phyloP scores from a whole-genome alignment of 2,329 filamentous ascomycete species.

The Diplodia mutila region DNA sequence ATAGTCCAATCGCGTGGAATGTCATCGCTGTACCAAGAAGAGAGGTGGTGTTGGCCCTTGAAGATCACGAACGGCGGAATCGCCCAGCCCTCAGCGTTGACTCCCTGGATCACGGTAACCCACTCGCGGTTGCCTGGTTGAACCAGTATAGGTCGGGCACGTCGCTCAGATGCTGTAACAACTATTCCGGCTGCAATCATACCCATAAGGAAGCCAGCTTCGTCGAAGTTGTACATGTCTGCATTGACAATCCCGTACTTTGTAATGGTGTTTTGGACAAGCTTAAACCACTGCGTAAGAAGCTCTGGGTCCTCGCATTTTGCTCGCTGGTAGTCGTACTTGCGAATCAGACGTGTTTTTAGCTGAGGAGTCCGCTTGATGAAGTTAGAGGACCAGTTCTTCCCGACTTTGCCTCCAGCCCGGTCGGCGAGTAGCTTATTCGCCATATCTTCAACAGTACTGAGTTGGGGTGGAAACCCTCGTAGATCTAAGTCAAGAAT shows the following conservation, averaged over 20 bases:
- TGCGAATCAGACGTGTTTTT: too few relatives aligned
- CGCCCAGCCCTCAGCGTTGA: neutral
- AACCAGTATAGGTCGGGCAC: neutral
- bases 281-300: neutral
- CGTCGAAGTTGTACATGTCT: conserved; percentile 4
- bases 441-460: neutral
- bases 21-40: too few relatives aligned
- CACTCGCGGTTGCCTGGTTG: neutral
- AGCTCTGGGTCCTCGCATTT: neutral
- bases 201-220: conserved; percentile 3
- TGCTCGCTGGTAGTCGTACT: too few relatives aligned
- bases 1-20: conserved; percentile 34
- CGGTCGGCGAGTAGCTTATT: neutral
- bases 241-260: neutral
- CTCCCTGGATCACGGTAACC: conserved; percentile 2
- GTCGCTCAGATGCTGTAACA: neutral
- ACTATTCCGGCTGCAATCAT: neutral
- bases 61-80: too few relatives aligned
- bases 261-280: neutral
- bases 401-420: neutral
- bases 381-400: neutral
- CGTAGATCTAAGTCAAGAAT: neutral
- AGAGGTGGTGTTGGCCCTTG: too few relatives aligned
- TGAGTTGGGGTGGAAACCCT: neutral
- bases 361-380: neutral